Evolutionary conservation across 352 stramenopile species (phyloP).

Genomic region (Phytophthora rubi): DNA sequence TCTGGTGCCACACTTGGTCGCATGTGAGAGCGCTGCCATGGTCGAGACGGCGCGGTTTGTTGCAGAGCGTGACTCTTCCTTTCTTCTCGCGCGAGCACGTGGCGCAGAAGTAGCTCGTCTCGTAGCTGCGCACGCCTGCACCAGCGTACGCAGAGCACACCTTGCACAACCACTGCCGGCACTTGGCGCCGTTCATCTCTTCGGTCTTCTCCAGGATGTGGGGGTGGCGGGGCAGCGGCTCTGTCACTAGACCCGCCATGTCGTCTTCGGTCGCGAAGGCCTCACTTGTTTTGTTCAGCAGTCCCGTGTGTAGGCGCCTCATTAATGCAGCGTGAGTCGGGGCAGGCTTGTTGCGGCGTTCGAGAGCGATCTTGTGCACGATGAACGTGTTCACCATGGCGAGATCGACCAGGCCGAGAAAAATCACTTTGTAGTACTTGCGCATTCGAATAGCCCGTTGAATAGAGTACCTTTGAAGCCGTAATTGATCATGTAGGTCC

Average conservation of each 20-base stretch:
- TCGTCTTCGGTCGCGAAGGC: constrained; percentile 12
- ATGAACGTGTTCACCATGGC: constrained; percentile 33
- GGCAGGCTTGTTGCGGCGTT: not conserved
- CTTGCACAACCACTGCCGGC: constrained; percentile 31
- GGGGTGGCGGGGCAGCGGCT: not conserved
- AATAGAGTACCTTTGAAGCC: no score
- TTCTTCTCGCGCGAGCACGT: constrained; percentile 8
- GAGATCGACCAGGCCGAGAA: constrained; percentile 31
- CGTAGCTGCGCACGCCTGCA: constrained; percentile 19
- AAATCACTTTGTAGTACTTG: constrained; percentile 36
- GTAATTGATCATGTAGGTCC: no score
- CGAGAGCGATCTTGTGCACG: constrained; percentile 13
- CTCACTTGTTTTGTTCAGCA: constrained; percentile 13
- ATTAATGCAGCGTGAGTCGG: constrained; percentile 3
- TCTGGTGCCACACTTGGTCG: constrained; percentile 24
- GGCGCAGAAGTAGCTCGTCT: constrained; percentile 24
- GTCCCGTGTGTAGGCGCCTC: constrained; percentile 1
- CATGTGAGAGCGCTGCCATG: constrained; percentile 14
- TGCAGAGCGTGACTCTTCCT: constrained; percentile 20
- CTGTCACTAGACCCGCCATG: constrained; percentile 3
- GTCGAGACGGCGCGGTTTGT: constrained; percentile 1
- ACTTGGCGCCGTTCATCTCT: constrained; percentile 24
- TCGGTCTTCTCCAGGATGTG: constrained; percentile 19
- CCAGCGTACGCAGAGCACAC: constrained; percentile 25
- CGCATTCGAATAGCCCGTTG: not conserved